phyloP scores from a whole-genome alignment of 1,139 yeast species.

The Candida frijolesensis region DNA sequence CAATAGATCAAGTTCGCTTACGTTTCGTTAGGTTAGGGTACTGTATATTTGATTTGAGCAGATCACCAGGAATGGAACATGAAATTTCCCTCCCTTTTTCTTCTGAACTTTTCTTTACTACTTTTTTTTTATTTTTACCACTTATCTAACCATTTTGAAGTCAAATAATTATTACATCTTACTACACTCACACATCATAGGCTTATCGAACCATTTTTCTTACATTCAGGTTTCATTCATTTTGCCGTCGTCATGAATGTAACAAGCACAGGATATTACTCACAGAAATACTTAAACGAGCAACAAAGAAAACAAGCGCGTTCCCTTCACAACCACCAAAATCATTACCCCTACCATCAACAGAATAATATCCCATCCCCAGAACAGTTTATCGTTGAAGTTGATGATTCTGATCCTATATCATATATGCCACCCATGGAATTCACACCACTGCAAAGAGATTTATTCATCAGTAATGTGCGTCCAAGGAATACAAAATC shows the following conservation, averaged over 20 bases:
- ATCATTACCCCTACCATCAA: constrained; percentile 7
- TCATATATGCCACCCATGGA: neutral
- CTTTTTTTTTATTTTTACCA: neutral
- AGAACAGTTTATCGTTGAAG: constrained; percentile 1
- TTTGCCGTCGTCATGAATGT: constrained; percentile 14
- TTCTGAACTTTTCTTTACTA: neutral
- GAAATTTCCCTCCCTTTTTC: neutral
- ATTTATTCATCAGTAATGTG: constrained; percentile 12
- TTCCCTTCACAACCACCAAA: constrained; percentile 6
- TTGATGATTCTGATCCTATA: constrained; percentile 5
- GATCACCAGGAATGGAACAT: neutral
- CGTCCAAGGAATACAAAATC: constrained; percentile 11
- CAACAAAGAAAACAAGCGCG: constrained; percentile 12
- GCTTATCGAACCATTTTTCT: neutral
- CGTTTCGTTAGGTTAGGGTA: neutral
- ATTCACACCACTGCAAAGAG: neutral
- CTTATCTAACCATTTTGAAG: neutral
- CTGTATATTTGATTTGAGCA: neutral
- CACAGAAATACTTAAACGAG: constrained; percentile 16
- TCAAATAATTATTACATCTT: too few species aligned
- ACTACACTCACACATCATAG: neutral
- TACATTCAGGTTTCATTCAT: neutral
- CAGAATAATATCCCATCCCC: neutral
- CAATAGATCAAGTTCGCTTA: neutral
- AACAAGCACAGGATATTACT: constrained; percentile 17